phyloP scores from a whole-genome alignment of 1,139 yeast genomes.

The Hemisphaericaspora lyxosophila region DNA sequence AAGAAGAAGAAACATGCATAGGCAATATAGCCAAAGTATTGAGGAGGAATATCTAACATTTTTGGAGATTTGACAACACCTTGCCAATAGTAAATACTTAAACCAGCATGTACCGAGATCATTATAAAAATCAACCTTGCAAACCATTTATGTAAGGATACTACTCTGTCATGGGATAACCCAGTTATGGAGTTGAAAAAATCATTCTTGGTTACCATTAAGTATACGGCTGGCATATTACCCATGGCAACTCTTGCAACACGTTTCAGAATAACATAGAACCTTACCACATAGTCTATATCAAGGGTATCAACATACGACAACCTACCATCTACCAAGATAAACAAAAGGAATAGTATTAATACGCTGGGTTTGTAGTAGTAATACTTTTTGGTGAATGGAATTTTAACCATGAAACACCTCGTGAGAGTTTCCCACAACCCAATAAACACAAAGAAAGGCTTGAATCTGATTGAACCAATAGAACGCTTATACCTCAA shows the following conservation, averaged over 20 bases:
- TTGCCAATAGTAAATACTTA: conserved; percentile 42
- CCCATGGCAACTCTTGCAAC: conserved; percentile 45
- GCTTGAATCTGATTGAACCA: conserved; percentile 13
- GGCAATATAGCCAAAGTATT: conserved; percentile 51
- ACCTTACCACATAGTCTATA: conserved; percentile 37
- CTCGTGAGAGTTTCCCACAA: conserved; percentile 31
- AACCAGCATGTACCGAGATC: conserved; percentile 32
- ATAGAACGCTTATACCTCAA: conserved; percentile 17
- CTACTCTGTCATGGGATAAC: conserved; percentile 39
- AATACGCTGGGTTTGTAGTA: conserved; percentile 45
- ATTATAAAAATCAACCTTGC: conserved; percentile 40
- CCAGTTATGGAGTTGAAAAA: conserved; percentile 42
- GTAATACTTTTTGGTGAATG: conserved; percentile 16
- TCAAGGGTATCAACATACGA: conserved; percentile 33
- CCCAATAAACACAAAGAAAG: conserved; percentile 26
- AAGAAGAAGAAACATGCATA: conserved; percentile 37
- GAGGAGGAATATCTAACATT: conserved; percentile 50
- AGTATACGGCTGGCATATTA: conserved; percentile 38
- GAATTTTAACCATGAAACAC: conserved; percentile 23
- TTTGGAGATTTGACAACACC: conserved; percentile 29
- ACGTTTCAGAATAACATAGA: conserved; percentile 44
- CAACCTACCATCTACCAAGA: conserved; percentile 30
- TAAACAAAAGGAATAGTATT: conserved; percentile 25
- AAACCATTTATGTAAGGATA: conserved; percentile 46
- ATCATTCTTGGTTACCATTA: conserved; percentile 42